A percentile compares a stretch with the other conserved stretches of the same genome.
These are phyloP conservation scores for Penicillium olsonii DNA, from an alignment of 2,329 filamentous ascomycete genomes.

Conservation along the genomic window DNA sequence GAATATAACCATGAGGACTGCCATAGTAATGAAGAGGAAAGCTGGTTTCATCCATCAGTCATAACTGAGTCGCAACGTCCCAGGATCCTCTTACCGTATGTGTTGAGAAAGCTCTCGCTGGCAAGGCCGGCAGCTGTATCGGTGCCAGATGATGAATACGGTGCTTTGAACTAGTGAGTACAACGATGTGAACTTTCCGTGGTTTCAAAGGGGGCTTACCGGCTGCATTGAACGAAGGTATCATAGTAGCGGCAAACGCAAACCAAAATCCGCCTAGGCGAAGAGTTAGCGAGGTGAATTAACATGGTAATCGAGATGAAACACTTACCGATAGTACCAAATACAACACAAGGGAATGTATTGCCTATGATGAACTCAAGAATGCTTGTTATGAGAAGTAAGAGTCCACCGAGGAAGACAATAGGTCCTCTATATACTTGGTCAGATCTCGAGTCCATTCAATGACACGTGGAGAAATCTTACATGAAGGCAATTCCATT, in stretches of 20 bases:
- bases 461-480: background rate
- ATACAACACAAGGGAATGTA: conserved; percentile 62
- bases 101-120: conserved; percentile 25
- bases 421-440: conserved; percentile 45
- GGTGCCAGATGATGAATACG: conserved; percentile 27
- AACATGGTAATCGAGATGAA: background rate
- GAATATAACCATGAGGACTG: conserved; percentile 65
- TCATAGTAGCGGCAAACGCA: conserved; percentile 57
- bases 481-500: conserved; percentile 29
- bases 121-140: conserved; percentile 27
- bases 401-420: conserved; percentile 57
- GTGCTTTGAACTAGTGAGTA: conserved; percentile 15
- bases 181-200: no score
- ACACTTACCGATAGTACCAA: conserved; percentile 51
- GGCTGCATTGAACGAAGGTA: conserved; percentile 55
- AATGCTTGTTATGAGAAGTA: conserved; percentile 55
- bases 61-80: no score
- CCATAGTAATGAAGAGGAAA: conserved; percentile 69
- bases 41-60: conserved; percentile 9
- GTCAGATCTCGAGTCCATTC: background rate
- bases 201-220: no score
- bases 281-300: conserved; percentile 2
- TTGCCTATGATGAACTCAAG: conserved; percentile 62
- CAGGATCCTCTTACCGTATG: conserved; percentile 19
- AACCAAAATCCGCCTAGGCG: conserved; percentile 54